A percentile compares a stretch with the other conserved stretches of the same genome.
These are phyloP conservation scores for Dioszegia crocea DNA, from an alignment of 768 basidiomycete genomes.

Conservation along the genomic window DNA sequence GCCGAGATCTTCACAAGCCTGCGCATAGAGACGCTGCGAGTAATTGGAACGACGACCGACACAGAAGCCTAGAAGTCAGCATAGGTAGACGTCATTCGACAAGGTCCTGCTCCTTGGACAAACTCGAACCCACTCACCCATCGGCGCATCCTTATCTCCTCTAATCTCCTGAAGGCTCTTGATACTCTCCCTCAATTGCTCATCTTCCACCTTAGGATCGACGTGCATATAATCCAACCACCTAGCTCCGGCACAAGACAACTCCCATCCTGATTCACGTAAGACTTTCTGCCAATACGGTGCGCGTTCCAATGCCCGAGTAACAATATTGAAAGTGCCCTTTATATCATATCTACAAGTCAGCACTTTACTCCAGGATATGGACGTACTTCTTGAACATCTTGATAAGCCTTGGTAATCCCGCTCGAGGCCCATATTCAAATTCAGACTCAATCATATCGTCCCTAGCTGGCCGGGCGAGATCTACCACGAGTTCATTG, in stretches of 20 bases:
- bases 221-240: constrained; percentile 17
- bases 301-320: neutral
- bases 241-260: constrained; percentile 9
- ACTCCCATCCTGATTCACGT: constrained; percentile 18
- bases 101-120: no score
- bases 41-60: constrained; percentile 13
- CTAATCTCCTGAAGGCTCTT: neutral
- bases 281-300: constrained; percentile 30
- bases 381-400: constrained; percentile 24
- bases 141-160: constrained; percentile 6
- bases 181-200: constrained; percentile 11
- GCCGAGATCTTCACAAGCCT: constrained; percentile 13
- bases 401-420: constrained; percentile 28
- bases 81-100: no score
- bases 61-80: constrained; percentile 7
- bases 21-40: constrained; percentile 12
- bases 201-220: constrained; percentile 7
- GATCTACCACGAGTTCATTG: constrained; percentile 11
- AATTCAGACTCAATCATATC: constrained; percentile 20
- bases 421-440: constrained; percentile 37
- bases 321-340: constrained; percentile 12
- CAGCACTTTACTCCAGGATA: neutral
- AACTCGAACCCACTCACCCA: constrained; percentile 3
- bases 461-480: constrained; percentile 10
- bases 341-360: constrained; percentile 9